Base-by-base conservation (phyloP, 75 land plant genomes). In the Cunninghamia lanceolata region DNA sequence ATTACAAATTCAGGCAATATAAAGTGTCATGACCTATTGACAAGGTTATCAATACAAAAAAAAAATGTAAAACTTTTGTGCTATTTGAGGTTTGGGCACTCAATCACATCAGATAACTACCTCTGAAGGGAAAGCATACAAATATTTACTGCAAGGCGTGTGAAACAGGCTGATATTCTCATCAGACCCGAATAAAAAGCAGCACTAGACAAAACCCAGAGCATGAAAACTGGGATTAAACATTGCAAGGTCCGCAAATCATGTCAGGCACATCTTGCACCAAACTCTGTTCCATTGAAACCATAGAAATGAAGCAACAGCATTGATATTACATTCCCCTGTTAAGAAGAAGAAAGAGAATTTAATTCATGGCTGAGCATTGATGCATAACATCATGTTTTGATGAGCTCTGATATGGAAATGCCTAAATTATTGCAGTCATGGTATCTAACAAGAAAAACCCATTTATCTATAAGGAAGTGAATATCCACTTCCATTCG, bases 281-380 rank as follows among this genome's bases (percentile, higher is more conserved):
- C 46, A 54, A 83, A 52, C 17, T 53, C 63, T 32, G 84, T 36
- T 52, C 63, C 63, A 35, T 35, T 83, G 21, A 52, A 16, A 53
- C 56, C 47, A 34, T 83, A 83, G 63, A 83, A 83, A 83, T 83
- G 84, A 45, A 83, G 42, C 84, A 83, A 36, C 59, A 83, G 66
- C 84, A 83, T 52, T 19, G 84, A 83, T 54, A 52, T 34, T 2
- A 83, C 84, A 14, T 35, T 83, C 40, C 84, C 84, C 84, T 83
- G 63, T 54, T 19, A 35, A 35, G 39, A 83, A 83, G 50, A 50
- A 83, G 66, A 83, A 32, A 30, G 21, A 32, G 36, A 45, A 53
- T 28, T 45, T 25, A 53, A 34, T 83, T 46, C 46, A 35, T 83
- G 21, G 14, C 56, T 53, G 25, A 14, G 2, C 10, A 34, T 35